Base-by-base conservation (phyloP, 768 basidiomycete species). In the Phaeotremella fagi region DNA sequence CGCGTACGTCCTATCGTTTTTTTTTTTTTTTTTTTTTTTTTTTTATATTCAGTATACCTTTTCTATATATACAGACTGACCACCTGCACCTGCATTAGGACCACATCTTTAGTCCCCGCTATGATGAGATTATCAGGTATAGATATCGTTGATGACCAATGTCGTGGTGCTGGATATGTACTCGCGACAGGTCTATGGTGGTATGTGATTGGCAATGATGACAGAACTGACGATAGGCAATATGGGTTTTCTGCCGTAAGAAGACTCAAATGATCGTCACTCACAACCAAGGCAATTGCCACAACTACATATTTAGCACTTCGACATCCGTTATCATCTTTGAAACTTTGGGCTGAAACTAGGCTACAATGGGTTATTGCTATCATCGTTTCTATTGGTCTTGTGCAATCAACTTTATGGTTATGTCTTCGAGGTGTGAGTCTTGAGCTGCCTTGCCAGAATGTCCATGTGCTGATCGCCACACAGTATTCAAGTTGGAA, bases 1-100 rank as follows among this genome's bases (percentile, higher is more conserved):
- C n/a, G 55, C 55, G 60, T 61, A 45, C 35, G 60, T 57, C 20
- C 53, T 22, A n/a, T n/a, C n/a, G n/a, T n/a, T n/a, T n/a, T n/a
- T n/a, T n/a, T n/a, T n/a, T n/a, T n/a, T n/a, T n/a, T n/a, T n/a
- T n/a, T n/a, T n/a, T n/a, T n/a, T n/a, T n/a, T n/a, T n/a, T n/a
- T n/a, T n/a, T n/a, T n/a, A n/a, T 27, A n/a, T 7, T 5, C 4
- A 29, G 46, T 31, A 9, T 35, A 35, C n/a, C 33, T 9, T n/a
- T 9, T 9, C 33, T n/a, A 35, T 35, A 9, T 9, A 35, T 35
- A 35, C 33, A 9, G 31, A 18, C 3, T 22, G 18, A 27, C 16
- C 4, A 20, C 29, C 28, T 15, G n/a, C 23, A 20, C 9, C 7
- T 22, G 36, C 9, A n/a, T 16, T 23, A 52, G 50, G 25, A 38